A percentile compares a stretch with the other conserved stretches of the same genome.
Conservation (phyloP, 768 basidiomycete genomes). For the Aureoboletus auriporus region DNA sequence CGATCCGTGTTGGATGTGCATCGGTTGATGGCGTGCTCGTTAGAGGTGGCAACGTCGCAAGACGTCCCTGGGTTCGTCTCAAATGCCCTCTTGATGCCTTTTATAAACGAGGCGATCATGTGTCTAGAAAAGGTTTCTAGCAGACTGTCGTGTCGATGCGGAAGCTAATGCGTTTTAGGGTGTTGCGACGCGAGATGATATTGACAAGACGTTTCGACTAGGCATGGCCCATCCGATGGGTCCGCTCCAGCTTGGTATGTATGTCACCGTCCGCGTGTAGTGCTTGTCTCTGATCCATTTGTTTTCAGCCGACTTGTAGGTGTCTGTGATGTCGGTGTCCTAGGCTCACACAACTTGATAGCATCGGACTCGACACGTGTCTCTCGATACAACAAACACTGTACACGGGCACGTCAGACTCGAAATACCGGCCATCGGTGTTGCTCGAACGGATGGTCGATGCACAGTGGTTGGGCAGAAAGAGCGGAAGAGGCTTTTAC, state of each 20-base stretch:
- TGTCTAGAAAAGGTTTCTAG: conserved; percentile 74
- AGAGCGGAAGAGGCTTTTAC: conserved; percentile 93
- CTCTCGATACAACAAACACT: conserved; percentile 89
- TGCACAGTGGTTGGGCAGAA: conserved; percentile 90
- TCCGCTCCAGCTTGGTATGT: conserved; percentile 81
- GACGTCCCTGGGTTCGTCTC: conserved; percentile 97
- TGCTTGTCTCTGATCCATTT: conserved; percentile 1
- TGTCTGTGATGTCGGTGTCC: background rate
- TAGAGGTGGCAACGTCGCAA: conserved; percentile 86
- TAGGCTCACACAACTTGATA: conserved; percentile 23
- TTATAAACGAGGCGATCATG: conserved; percentile 97
- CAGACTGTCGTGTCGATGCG: background rate
- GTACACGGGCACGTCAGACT: conserved; percentile 85
- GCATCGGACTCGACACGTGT: conserved; percentile 97
- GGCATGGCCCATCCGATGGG: conserved; percentile 98
- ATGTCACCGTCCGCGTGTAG: conserved; percentile 3
- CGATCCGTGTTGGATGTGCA: background rate
- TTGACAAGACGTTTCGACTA: conserved; percentile 89
- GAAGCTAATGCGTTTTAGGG: conserved; percentile 45
- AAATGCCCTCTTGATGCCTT: conserved; percentile 93
- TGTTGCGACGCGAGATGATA: conserved; percentile 89
- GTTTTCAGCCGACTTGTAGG: conserved; percentile 30
- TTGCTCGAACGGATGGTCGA: conserved; percentile 95
- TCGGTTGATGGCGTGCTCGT: background rate
- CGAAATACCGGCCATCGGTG: conserved; percentile 90